Evolutionary conservation across 169 alveolate species (phyloP).

Genomic region (Plasmodium knowlesi): DNA sequence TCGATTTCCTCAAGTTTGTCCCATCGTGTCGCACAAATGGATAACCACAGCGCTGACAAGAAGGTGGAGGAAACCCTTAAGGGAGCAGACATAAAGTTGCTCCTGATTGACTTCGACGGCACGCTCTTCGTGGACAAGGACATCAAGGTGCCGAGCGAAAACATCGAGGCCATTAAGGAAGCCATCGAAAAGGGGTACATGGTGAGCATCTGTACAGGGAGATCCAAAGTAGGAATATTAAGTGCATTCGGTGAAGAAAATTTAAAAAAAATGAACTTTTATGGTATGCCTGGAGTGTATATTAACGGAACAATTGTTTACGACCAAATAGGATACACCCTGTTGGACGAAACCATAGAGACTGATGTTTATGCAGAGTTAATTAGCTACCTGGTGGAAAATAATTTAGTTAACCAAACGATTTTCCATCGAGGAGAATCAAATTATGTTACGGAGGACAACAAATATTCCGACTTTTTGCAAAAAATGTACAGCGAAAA

Average conservation of each 20-base stretch:
- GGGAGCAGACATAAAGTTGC: conserved; percentile 55
- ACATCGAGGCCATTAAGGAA: conserved; percentile 65
- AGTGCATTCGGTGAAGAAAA: conserved; percentile 76
- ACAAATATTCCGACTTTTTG: conserved; percentile 57
- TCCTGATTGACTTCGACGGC: conserved; percentile 67
- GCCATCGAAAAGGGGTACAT: conserved; percentile 71
- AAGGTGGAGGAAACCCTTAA: conserved; percentile 57
- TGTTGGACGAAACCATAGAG: conserved; percentile 63
- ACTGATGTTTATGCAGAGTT: conserved; percentile 69
- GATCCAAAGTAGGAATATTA: conserved; percentile 71
- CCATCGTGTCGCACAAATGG: neutral
- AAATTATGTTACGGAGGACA: conserved; percentile 68
- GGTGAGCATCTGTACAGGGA: conserved; percentile 61
- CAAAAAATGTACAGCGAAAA: conserved; percentile 73
- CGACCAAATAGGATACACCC: conserved; percentile 61
- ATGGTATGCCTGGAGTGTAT: conserved; percentile 75
- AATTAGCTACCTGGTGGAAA: conserved; percentile 40
- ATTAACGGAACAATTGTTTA: conserved; percentile 69
- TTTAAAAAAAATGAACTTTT: conserved; percentile 69
- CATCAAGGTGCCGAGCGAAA: conserved; percentile 61
- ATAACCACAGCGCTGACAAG: neutral
- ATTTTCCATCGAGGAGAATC: conserved; percentile 73
- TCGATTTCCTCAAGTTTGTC: neutral
- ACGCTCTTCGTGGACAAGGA: conserved; percentile 65
- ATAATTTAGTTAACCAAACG: conserved; percentile 53